A percentile compares a stretch with the other conserved stretches of the same genome.
Conservation (phyloP, 1,284 basidiomycete species). For the Peniophora sp. region DNA sequence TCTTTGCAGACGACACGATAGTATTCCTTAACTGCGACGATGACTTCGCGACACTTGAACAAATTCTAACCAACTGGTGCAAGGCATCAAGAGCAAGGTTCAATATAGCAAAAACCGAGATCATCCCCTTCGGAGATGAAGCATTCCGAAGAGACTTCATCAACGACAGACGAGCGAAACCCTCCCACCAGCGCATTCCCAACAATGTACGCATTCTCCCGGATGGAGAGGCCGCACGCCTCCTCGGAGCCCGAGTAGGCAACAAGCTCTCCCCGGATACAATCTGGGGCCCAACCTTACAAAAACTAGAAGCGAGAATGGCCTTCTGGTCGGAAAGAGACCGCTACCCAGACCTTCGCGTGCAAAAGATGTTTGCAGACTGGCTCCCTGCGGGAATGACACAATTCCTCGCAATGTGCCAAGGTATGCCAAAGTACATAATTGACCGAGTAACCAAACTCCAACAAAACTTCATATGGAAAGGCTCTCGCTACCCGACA, state of each 20-base stretch:
- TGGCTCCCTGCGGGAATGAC: constrained; percentile 13
- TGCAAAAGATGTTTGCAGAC: background rate
- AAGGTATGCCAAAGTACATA: constrained; percentile 15
- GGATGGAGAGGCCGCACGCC: constrained; percentile 17
- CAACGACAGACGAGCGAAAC: background rate
- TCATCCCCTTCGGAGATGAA: constrained; percentile 21
- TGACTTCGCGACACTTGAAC: constrained; percentile 10
- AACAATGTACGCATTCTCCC: constrained; percentile 9
- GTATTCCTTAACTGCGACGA: constrained; percentile 16
- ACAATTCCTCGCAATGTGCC: constrained; percentile 19
- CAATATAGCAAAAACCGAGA: constrained; percentile 26
- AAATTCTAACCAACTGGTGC: constrained; percentile 21
- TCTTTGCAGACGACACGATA: constrained; percentile 26
- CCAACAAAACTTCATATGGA: constrained; percentile 16
- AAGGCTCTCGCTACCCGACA: constrained; percentile 1
- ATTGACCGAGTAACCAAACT: constrained; percentile 3
- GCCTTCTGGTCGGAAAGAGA: constrained; percentile 11
- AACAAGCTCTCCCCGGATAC: constrained; percentile 10
- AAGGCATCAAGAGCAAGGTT: constrained; percentile 24
- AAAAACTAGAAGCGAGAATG: constrained; percentile 9
- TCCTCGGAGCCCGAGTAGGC: constrained; percentile 21
- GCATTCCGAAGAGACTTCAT: background rate
- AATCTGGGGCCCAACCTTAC: constrained; percentile 15
- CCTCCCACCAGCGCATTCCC: background rate
- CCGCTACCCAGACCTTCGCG: background rate